phyloP scores from a whole-genome alignment of 495 filamentous ascomycete species.

The Platismatia glauca region DNA sequence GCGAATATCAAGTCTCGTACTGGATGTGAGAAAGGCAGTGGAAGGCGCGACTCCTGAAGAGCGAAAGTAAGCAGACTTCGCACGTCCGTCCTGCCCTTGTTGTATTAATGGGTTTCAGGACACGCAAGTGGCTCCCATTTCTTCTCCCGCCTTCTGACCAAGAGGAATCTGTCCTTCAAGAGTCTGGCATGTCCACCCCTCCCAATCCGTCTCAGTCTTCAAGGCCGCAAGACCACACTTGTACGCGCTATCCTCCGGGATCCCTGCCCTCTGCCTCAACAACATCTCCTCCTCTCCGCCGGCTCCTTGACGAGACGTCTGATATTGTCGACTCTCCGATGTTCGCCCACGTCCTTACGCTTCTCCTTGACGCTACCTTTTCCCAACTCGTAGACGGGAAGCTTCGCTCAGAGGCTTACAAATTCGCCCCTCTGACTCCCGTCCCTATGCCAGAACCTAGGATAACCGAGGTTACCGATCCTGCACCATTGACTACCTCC shows the following conservation, averaged over 20 bases:
- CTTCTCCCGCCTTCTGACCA: slow-evolving; percentile 70
- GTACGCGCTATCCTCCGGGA: slow-evolving; percentile 31
- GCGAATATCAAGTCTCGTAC: slow-evolving; percentile 63
- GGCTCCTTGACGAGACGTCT: slow-evolving; percentile 89
- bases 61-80: slow-evolving; percentile 42
- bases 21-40: slow-evolving; percentile 72
- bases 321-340: slow-evolving; percentile 91
- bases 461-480: slow-evolving; percentile 31
- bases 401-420: slow-evolving; percentile 68
- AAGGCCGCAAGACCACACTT: slow-evolving; percentile 32
- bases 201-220: slow-evolving; percentile 24
- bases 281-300: slow-evolving; percentile 50
- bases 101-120: slow-evolving; percentile 23
- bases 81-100: not conserved
- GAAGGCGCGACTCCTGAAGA: slow-evolving; percentile 65
- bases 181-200: slow-evolving; percentile 66
- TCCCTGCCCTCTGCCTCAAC: slow-evolving; percentile 18
- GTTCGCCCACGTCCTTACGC: slow-evolving; percentile 72
- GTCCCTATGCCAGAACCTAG: slow-evolving; percentile 35
- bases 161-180: slow-evolving; percentile 71
- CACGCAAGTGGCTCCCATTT: slow-evolving; percentile 68
- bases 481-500: slow-evolving; percentile 28
- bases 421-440: slow-evolving; percentile 38
- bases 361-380: slow-evolving; percentile 81
- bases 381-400: slow-evolving; percentile 70